A percentile compares a stretch with the other conserved stretches of the same genome.
Evolutionary conservation across 108 stramenopile species (phyloP).

Genomic region (Mediolabrus comicus): DNA sequence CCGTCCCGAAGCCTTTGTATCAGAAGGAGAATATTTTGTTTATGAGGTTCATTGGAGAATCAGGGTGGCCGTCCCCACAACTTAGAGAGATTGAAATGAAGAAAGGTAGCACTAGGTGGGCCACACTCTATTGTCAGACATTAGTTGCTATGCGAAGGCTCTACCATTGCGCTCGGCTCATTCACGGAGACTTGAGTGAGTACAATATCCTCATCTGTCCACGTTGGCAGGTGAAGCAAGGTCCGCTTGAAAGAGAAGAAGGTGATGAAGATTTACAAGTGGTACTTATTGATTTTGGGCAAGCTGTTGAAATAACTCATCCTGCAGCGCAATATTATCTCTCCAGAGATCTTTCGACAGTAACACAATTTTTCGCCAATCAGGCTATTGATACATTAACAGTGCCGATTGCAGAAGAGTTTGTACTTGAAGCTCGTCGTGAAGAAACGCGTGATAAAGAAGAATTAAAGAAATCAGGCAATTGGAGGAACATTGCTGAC

Average conservation of each 20-base stretch:
- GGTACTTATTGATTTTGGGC: constrained; percentile 84
- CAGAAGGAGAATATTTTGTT: constrained; percentile 77
- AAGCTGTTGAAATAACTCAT: constrained; percentile 71
- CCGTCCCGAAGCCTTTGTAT: constrained; percentile 66
- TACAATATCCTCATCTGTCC: constrained; percentile 82
- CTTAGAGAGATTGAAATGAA: constrained; percentile 66
- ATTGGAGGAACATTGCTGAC: constrained; percentile 15
- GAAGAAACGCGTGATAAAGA: not conserved
- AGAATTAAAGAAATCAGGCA: not conserved
- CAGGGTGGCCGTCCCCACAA: constrained; percentile 85
- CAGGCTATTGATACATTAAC: constrained; percentile 51
- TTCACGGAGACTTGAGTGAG: constrained; percentile 82
- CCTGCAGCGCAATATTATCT: constrained; percentile 53
- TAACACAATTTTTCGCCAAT: constrained; percentile 59
- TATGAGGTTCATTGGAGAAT: constrained; percentile 79
- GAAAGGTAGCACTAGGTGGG: constrained; percentile 68
- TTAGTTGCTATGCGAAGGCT: constrained; percentile 67
- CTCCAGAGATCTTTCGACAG: constrained; percentile 55
- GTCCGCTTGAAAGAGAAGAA: constrained; percentile 4
- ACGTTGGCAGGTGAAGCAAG: constrained; percentile 33
- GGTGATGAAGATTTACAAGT: constrained; percentile 54
- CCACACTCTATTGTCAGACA: constrained; percentile 58
- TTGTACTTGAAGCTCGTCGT: constrained; percentile 30
- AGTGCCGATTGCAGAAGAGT: constrained; percentile 26
- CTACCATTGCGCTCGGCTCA: constrained; percentile 56